Evolutionary conservation across 768 basidiomycete species (phyloP).

Genomic region (Royoungia palumana): DNA sequence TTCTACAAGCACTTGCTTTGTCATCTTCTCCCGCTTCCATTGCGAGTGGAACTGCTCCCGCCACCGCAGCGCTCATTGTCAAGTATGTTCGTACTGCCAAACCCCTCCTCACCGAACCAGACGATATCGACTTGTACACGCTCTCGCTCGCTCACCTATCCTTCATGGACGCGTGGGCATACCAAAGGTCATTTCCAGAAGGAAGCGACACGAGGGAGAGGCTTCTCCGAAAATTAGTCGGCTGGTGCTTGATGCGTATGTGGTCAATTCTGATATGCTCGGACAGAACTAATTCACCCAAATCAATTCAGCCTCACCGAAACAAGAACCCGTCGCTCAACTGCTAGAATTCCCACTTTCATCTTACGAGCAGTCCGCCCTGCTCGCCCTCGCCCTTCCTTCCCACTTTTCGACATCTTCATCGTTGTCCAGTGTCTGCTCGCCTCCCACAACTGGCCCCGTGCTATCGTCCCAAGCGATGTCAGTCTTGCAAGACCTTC

Average conservation of each 20-base stretch:
- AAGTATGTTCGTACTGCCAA: constrained; percentile 75
- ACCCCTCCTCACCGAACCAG: constrained; percentile 63
- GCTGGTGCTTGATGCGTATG: constrained; percentile 71
- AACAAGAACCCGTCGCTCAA: constrained; percentile 52
- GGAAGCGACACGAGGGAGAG: constrained; percentile 47
- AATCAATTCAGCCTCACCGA: constrained; percentile 50
- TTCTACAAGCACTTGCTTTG: constrained; percentile 54
- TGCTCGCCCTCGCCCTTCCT: constrained; percentile 57
- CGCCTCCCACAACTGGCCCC: background rate
- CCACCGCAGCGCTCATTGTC: constrained; percentile 47
- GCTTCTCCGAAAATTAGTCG: constrained; percentile 56
- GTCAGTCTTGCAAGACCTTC: constrained; percentile 68
- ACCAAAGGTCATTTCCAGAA: constrained; percentile 68
- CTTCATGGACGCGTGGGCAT: constrained; percentile 72
- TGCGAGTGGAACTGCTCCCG: constrained; percentile 8
- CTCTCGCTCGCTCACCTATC: constrained; percentile 63
- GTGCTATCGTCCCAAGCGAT: constrained; percentile 45
- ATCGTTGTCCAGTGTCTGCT: constrained; percentile 8
- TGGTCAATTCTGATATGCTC: constrained; percentile 12
- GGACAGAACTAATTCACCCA: background rate
- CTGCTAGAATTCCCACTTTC: constrained; percentile 67
- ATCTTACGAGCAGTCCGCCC: constrained; percentile 54
- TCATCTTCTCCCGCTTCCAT: constrained; percentile 40
- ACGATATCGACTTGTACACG: constrained; percentile 68
- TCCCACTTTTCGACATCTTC: constrained; percentile 38